Evolutionary conservation across 1,284 basidiomycete species (phyloP).

Genomic region (Clitocybe nebularis): DNA sequence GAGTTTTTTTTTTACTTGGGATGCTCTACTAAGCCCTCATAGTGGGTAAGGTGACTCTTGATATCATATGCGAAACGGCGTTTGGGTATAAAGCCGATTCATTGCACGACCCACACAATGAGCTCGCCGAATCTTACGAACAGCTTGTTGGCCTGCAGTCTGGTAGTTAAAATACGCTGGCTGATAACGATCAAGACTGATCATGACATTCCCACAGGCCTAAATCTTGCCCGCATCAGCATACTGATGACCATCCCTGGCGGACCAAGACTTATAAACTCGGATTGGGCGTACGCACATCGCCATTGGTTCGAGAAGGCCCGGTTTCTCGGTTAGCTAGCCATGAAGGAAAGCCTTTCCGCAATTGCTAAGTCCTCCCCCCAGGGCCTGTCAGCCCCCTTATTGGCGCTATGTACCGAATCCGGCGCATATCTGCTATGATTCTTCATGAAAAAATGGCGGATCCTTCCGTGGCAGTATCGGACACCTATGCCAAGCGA

Average conservation of each 20-base stretch:
- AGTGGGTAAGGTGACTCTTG: slow-evolving; percentile 50
- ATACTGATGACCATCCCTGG: slow-evolving; percentile 35
- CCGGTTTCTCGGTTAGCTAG: slow-evolving; percentile 24
- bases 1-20: neutral
- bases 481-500: slow-evolving; percentile 39
- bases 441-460: slow-evolving; percentile 40
- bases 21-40: neutral
- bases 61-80: slow-evolving; percentile 47
- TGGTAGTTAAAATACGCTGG: no score
- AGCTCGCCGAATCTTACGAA: slow-evolving; percentile 44
- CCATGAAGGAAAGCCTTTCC: slow-evolving; percentile 4
- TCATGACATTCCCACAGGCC: slow-evolving; percentile 25
- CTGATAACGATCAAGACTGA: no score
- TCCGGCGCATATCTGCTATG: slow-evolving; percentile 33
- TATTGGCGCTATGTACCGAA: slow-evolving; percentile 38
- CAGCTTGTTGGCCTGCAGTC: slow-evolving; percentile 37
- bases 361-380: neutral
- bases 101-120: slow-evolving; percentile 42
- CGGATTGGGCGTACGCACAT: slow-evolving; percentile 36
- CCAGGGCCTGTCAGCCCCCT: slow-evolving; percentile 26
- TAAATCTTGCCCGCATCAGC: slow-evolving; percentile 36
- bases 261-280: slow-evolving; percentile 23
- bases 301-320: slow-evolving; percentile 28
- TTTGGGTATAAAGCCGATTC: slow-evolving; percentile 46
- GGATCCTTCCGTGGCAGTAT: slow-evolving; percentile 28